Percentiles rank a stretch among this genome's conserved stretches.
Conservation (phyloP, 352 stramenopile genomes). For the Phytophthora citricola region DNA sequence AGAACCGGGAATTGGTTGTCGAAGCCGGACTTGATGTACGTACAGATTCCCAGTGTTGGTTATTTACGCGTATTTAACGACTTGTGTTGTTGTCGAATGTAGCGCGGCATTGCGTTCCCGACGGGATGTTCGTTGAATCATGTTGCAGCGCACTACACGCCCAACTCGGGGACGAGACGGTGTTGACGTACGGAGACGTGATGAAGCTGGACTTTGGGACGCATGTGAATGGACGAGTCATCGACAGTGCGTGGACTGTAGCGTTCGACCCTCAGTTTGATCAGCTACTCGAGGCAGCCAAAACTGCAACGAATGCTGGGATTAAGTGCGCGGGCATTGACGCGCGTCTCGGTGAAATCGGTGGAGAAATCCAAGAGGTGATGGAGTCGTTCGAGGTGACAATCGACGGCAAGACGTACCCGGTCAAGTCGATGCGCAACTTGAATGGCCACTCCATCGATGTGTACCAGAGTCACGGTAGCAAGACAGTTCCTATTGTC, state of each 20-base stretch:
- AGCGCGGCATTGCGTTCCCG: conserved; percentile 62
- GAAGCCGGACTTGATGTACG: conserved; percentile 90
- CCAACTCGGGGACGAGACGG: conserved; percentile 96
- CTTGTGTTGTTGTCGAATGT: neutral
- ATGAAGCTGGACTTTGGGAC: conserved; percentile 99
- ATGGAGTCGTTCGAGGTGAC: conserved; percentile 70
- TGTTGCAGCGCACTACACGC: conserved; percentile 98
- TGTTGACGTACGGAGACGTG: conserved; percentile 95
- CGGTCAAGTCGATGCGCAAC: conserved; percentile 96
- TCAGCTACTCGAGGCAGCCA: conserved; percentile 88
- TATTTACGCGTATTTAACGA: conserved; percentile 36
- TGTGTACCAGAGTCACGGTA: conserved; percentile 95
- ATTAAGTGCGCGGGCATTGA: conserved; percentile 95
- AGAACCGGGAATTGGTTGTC: conserved; percentile 95
- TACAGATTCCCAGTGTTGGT: conserved; percentile 5
- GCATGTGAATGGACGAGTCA: conserved; percentile 97
- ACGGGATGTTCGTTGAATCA: conserved; percentile 98
- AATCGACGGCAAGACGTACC: conserved; percentile 95
- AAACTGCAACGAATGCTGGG: conserved; percentile 94
- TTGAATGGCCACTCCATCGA: conserved; percentile 98
- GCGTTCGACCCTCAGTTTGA: conserved; percentile 97
- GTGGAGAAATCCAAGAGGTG: conserved; percentile 29
- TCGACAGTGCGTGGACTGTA: conserved; percentile 98
- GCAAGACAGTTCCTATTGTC: conserved; percentile 98
- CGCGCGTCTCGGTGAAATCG: conserved; percentile 79